Base-by-base conservation (phyloP, 306 rosid genomes). In the Parietaria judaica region DNA sequence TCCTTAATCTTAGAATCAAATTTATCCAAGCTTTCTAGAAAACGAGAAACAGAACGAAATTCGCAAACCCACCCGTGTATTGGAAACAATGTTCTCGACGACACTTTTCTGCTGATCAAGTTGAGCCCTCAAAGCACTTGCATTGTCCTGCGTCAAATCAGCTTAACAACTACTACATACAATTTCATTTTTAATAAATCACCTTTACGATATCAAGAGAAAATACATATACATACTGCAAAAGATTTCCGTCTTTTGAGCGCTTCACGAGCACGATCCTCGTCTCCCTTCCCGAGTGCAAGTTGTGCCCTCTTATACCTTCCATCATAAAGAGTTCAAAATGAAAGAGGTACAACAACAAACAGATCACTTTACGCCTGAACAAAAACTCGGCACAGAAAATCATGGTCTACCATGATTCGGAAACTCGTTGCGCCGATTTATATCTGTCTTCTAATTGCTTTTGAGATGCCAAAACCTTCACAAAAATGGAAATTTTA, bases 181-280 rank as follows among this genome's bases (percentile, higher is more conserved):
- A 38, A 23, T 23, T 23, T 23, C 31, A 23, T 23, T 23, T 23
- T 23, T 23, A 23, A 50, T 2, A 53, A 35, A 63, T 36, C 43
- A 48, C 14, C 5, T 34, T 41, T 49, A n/a, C 13, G 15, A 7
- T 51, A 51, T 2, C 12, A n/a, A 38, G 4, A 23, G 3, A 37
- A 31, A 17, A 11, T 3, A 0, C 55, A 44, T 7, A 1, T 15
- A 8, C 62, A 43, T 66, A 66, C 62, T 50, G 91, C 96, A 80
- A 70, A 85, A 64, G 91, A 83, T 85, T 85, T 87, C 54, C 96
- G 87, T 76, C 95, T 79, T 76, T 81, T 91, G 53, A 91, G 78
- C 43, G 97, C 96, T 85, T 91, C 96, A 36, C 96, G 96, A 63
- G 96, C 96, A 76, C 85, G 96, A 77, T 87, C 95, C 72, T 91